Evolutionary conservation across 202 grass and related monocot species (phyloP), one percentile per base, ranked within the genome.

Genomic region (Setaria italica): DNA sequence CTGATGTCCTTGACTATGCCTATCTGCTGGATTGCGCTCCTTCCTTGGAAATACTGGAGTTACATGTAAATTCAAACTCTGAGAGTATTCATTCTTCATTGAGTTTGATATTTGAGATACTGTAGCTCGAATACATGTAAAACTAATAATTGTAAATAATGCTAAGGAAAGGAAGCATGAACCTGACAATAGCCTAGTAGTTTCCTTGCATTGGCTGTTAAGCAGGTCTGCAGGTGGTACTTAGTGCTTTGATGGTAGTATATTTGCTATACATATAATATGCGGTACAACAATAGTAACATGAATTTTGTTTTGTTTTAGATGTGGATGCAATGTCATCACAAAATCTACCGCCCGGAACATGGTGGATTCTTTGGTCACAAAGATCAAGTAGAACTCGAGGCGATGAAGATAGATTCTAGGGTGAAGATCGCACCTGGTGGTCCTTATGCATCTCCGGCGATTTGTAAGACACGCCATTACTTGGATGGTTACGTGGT

Each of bases 11-110:
- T 33, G n/a, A 82, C 37, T 71, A 70, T 71, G 51, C 66, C 1
- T 56, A 29, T 55, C 50, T 82, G 3, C 39, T 82, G 35, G 51
- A 46, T 37, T 53, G 66, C 70, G 66, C 79, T 81, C 79, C 65
- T 19, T 71, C 45, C 7, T 12, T 70, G 66, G 79, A 82, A 71
- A 59, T 32, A 20, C 30, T 82, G 7, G 66, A 59, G 29, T n/a
- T 82, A 70, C 66, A 82, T 19, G 79, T 82, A 47, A 70, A 66
- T 59, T 56, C 20, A 41, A 59, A 25, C 56, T 59, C 56, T 25
- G 56, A 20, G 6, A 56, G n/a, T 9, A 59, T 59, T 25, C 19
- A n/a, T 3, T 58, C 7, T 58, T 58, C 19, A 9, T 58, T 20
- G n/a, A n/a, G 20, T 19, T 56, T 58, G 15, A 54, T 54, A 5